Conservation (phyloP, 2,329 filamentous ascomycete genomes). For the Cercospora nicotianae region DNA sequence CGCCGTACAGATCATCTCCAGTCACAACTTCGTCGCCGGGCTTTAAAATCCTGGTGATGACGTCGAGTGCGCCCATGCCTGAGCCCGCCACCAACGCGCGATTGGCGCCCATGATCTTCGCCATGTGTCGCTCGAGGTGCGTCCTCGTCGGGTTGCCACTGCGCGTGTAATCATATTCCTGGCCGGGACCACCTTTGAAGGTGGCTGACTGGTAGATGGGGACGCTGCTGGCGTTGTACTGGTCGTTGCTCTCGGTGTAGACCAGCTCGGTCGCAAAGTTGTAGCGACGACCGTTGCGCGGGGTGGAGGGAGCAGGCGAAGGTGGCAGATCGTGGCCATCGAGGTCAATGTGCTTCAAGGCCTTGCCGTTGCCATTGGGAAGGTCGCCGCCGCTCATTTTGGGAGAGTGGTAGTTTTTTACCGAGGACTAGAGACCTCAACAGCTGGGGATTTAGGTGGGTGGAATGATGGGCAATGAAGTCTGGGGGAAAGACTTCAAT, state of each 20-base stretch:
- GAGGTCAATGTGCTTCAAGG: constrained; percentile 62
- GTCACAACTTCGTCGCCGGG: constrained; percentile 97
- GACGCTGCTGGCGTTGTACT: constrained; percentile 94
- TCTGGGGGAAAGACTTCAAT: background rate
- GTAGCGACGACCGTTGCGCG: constrained; percentile 81
- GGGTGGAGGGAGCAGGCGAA: constrained; percentile 89
- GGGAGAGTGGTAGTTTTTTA: constrained; percentile 35
- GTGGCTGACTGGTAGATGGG: constrained; percentile 98
- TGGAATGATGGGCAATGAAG: constrained; percentile 33
- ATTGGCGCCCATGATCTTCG: constrained; percentile 97
- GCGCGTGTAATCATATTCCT: constrained; percentile 97
- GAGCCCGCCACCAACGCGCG: constrained; percentile 91
- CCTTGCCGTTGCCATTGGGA: constrained; percentile 43
- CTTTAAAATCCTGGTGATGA: constrained; percentile 85
- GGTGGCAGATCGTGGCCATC: constrained; percentile 84
- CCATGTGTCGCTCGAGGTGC: constrained; percentile 91
- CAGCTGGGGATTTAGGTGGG: constrained; percentile 26
- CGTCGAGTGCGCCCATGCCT: constrained; percentile 95
- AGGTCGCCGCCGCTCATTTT: constrained; percentile 33
- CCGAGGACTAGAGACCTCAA: constrained; percentile 38
- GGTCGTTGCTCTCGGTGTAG: constrained; percentile 92
- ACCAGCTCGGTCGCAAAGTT: constrained; percentile 94
- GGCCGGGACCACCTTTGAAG: constrained; percentile 83
- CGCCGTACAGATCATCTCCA: constrained; percentile 94
- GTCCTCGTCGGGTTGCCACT: constrained; percentile 96